These are phyloP conservation scores for Chiua virens DNA, from an alignment of 768 basidiomycete genomes.

Conservation along the genomic window DNA sequence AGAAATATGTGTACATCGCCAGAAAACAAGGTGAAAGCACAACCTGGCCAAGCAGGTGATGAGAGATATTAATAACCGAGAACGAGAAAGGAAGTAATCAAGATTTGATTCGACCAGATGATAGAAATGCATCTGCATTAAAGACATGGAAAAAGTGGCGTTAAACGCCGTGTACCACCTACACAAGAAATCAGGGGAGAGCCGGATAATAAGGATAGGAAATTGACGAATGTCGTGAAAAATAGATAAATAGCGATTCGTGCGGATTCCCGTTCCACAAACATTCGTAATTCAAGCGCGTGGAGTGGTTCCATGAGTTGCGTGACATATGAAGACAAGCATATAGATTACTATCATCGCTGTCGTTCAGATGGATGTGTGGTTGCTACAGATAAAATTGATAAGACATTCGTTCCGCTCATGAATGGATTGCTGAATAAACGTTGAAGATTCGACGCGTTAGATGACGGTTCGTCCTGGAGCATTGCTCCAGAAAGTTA, in stretches of 20 bases:
- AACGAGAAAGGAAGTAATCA: conserved; percentile 5
- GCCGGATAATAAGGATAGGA: conserved; percentile 31
- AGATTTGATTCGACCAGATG: conserved; percentile 4
- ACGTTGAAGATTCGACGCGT: conserved; percentile 14
- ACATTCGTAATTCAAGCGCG: conserved; percentile 28
- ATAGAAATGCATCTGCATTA: conserved; percentile 5
- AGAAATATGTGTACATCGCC: conserved; percentile 17
- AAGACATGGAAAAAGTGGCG: neutral
- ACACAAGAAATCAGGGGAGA: conserved; percentile 19
- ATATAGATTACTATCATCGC: conserved; percentile 29
- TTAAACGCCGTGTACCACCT: conserved; percentile 9
- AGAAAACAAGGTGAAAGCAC: conserved; percentile 8
- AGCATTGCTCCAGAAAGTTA: conserved; percentile 14
- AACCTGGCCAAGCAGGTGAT: conserved; percentile 25
- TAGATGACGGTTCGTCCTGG: conserved; percentile 10
- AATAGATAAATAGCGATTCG: conserved; percentile 19
- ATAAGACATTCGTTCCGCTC: conserved; percentile 33
- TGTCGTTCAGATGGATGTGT: conserved; percentile 23
- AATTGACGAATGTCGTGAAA: conserved; percentile 12
- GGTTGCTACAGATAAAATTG: conserved; percentile 37
- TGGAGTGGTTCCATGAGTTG: conserved; percentile 22
- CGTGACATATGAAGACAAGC: conserved; percentile 29
- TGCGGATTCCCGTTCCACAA: conserved; percentile 19
- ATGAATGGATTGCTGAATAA: conserved; percentile 24
- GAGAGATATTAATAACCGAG: neutral